phyloP scores from a whole-genome alignment of 2,329 filamentous ascomycete genomes.

The Fusarium sulawesiense region DNA sequence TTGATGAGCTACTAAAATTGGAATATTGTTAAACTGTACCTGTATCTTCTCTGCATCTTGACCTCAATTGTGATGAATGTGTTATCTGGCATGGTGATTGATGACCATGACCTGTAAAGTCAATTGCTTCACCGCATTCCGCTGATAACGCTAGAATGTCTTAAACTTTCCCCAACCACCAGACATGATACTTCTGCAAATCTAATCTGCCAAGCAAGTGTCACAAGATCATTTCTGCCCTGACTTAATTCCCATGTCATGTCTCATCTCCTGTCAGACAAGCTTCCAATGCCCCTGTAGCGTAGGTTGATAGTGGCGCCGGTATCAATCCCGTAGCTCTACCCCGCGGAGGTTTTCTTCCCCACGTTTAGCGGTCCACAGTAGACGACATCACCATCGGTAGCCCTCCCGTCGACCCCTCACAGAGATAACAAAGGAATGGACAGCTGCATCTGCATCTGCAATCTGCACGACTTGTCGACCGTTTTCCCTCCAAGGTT shows the following conservation, averaged over 20 bases:
- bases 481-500: slow-evolving; percentile 23
- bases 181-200: not conserved
- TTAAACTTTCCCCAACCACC: not conserved
- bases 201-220: not conserved
- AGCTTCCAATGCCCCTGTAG: not conserved
- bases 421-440: slow-evolving; percentile 20
- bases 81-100: not conserved
- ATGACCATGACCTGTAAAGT: not conserved
- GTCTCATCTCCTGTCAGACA: not conserved
- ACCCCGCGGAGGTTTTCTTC: not conserved
- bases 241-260: not conserved
- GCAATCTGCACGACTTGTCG: slow-evolving; percentile 35
- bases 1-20: not conserved
- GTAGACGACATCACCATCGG: slow-evolving; percentile 14
- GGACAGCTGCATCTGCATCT: not conserved
- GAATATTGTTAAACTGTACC: not conserved
- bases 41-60: too few relatives aligned
- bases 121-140: slow-evolving; percentile 7
- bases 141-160: not conserved
- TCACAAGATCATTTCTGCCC: not conserved
- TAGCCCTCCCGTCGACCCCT: slow-evolving; percentile 21
- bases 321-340: slow-evolving; percentile 24
- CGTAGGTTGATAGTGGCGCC: slow-evolving; percentile 4
- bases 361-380: slow-evolving; percentile 5
- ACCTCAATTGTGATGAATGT: not conserved